Evolutionary conservation across 106 monocot genomes (phyloP), one percentile per base, ranked within the genome.

Genomic region (Agapanthus africanus): DNA sequence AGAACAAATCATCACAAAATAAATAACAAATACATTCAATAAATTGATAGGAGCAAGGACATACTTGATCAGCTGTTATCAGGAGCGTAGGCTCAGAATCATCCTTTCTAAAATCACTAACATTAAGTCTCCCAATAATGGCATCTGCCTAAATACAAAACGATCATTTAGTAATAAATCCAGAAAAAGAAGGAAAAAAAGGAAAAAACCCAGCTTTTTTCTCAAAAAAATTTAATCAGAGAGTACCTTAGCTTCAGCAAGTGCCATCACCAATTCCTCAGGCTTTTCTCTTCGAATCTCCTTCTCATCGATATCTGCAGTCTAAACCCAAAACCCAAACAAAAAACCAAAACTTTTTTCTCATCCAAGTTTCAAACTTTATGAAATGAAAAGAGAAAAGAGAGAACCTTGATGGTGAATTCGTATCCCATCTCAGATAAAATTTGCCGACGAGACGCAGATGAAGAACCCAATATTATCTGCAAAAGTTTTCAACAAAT

Each of bases 231-330:
- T n/a, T n/a, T n/a, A n/a, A n/a, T n/a, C n/a, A n/a, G n/a, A n/a
- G n/a, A n/a, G n/a, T n/a, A 85, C 94, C 90, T 95, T 95, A 33
- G 94, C 94, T 70, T 95, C 88, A 19, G 94, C 94, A 33, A 95
- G 83, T 77, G 85, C 91, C 74, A 71, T 81, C 18, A 91, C 94
- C 40, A 95, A 78, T 19, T 95, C 91, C n/a, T n/a, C n/a, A 18
- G 94, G 94, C 5, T 83, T 77, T 49, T 85, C 94, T 69, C 81
- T 85, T 44, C 94, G 69, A 66, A 95, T 91, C 64, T 73, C 47
- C 67, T 83, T 95, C 81, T 95, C 94, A 60, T 95, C 76, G 18
- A 95, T 91, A 49, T 88, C 90, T 79, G 94, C 94, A 72, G 94
- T 85, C 94, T 91, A n/a, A n/a, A n/a, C n/a, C n/a, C n/a, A n/a